Conservation (phyloP, 1,284 basidiomycete genomes). For the Neolentinus lepideus region DNA sequence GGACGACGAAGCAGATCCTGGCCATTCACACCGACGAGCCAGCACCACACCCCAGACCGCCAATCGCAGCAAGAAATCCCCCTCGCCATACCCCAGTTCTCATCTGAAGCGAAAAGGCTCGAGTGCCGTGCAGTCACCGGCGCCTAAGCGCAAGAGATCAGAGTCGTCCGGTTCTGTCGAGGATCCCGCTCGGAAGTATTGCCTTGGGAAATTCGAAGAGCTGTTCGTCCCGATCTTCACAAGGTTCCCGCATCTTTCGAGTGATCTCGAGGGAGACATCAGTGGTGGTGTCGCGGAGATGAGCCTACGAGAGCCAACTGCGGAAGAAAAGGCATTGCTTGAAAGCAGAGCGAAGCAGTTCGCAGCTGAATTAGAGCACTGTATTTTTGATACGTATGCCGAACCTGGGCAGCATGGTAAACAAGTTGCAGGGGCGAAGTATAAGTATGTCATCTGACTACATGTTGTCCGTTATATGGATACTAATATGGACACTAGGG, state of each 20-base stretch:
- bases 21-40: neutral
- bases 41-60: constrained; percentile 7
- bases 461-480: neutral
- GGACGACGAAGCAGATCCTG: neutral
- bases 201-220: constrained; percentile 63
- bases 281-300: constrained; percentile 14
- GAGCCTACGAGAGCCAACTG: constrained; percentile 31
- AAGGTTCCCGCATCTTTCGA: constrained; percentile 47
- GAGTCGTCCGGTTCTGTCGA: constrained; percentile 33
- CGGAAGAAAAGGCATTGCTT: constrained; percentile 51
- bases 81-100: constrained; percentile 14
- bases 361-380: constrained; percentile 60
- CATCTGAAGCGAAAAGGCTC: constrained; percentile 37
- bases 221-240: constrained; percentile 62
- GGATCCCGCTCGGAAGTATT: constrained; percentile 73
- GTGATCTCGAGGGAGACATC: constrained; percentile 29
- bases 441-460: constrained; percentile 52
- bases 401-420: constrained; percentile 73
- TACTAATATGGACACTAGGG: constrained; percentile 35
- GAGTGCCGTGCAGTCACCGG: constrained; percentile 11
- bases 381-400: constrained; percentile 62
- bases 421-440: constrained; percentile 61
- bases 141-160: constrained; percentile 22
- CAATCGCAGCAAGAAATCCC: constrained; percentile 9
- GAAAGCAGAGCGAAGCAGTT: constrained; percentile 50